These are phyloP conservation scores for Trichoderma brevicompactum DNA, from an alignment of 2,329 filamentous ascomycete species.

Conservation along the genomic window DNA sequence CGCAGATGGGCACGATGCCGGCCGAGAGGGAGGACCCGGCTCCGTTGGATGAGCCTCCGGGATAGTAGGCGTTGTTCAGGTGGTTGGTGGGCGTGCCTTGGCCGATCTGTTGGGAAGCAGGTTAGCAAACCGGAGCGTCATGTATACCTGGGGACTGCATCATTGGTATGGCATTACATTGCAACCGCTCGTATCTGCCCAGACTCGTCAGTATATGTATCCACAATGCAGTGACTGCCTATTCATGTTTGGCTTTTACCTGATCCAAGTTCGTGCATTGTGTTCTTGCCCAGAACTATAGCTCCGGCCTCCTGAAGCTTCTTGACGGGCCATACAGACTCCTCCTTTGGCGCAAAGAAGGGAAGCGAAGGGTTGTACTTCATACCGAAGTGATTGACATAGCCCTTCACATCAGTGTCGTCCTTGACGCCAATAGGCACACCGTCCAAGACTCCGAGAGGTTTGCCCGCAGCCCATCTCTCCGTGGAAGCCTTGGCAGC, in stretches of 20 bases:
- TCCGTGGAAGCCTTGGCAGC: constrained; percentile 75
- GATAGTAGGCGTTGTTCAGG: constrained; percentile 75
- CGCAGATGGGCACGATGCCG: constrained; percentile 73
- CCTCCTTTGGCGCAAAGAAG: constrained; percentile 54
- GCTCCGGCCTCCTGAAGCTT: constrained; percentile 76
- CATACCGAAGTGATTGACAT: constrained; percentile 68
- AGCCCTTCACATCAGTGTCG: constrained; percentile 73
- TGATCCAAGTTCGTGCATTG: constrained; percentile 80
- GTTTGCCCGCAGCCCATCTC: constrained; percentile 69
- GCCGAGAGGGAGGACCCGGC: constrained; percentile 71
- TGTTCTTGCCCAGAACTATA: constrained; percentile 74
- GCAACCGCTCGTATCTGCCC: constrained; percentile 75
- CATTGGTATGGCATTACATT: constrained; percentile 54
- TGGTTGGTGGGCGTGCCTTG: constrained; percentile 80
- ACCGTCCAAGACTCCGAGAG: constrained; percentile 74
- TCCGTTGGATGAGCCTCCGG: constrained; percentile 80
- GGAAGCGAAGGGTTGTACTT: constrained; percentile 59
- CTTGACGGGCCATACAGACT: constrained; percentile 71
- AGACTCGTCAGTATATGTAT: neutral
- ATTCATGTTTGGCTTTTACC: constrained; percentile 44
- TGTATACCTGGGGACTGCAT: neutral
- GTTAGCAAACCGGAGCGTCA: neutral
- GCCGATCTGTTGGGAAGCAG: constrained; percentile 48
- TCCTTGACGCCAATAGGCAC: constrained; percentile 86
- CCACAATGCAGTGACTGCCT: neutral